These are phyloP conservation scores for Cyberlindnera petersonii DNA, from an alignment of 805 yeast species.

Conservation along the genomic window DNA sequence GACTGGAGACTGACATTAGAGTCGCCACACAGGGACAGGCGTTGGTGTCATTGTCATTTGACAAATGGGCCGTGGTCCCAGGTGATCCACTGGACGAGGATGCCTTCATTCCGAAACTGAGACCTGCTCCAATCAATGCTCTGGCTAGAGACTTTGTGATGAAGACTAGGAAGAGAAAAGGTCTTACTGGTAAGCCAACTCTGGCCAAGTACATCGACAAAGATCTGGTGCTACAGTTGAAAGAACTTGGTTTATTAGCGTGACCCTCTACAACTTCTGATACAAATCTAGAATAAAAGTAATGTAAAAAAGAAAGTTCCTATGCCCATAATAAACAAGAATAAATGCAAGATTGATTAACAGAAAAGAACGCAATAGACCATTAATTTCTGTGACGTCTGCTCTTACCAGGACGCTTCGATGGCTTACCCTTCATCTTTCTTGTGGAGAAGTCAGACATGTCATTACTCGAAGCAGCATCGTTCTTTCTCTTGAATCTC, in stretches of 20 bases:
- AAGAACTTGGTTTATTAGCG: slow-evolving; percentile 41
- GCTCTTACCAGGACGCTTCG: slow-evolving; percentile 52
- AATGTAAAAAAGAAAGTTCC: slow-evolving; percentile 1
- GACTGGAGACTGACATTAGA: slow-evolving; percentile 83
- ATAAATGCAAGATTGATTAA: neutral
- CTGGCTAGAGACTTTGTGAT: slow-evolving; percentile 85
- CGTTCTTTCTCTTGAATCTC: slow-evolving; percentile 68
- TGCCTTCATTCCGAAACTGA: slow-evolving; percentile 60
- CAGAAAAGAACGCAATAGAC: too few species aligned
- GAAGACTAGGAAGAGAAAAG: slow-evolving; percentile 87
- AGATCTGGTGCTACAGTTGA: slow-evolving; percentile 51
- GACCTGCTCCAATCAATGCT: slow-evolving; percentile 66
- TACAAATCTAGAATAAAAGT: slow-evolving; percentile 13
- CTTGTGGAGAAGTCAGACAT: slow-evolving; percentile 51
- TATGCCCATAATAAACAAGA: slow-evolving; percentile 5
- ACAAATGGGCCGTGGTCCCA: slow-evolving; percentile 74
- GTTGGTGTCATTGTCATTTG: slow-evolving; percentile 59
- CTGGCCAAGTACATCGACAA: slow-evolving; percentile 64
- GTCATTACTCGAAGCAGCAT: slow-evolving; percentile 67
- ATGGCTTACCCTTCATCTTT: slow-evolving; percentile 47
- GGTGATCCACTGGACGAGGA: slow-evolving; percentile 85
- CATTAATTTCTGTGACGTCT: slow-evolving; percentile 35
- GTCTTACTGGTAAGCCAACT: slow-evolving; percentile 68
- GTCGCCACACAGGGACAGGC: slow-evolving; percentile 77
- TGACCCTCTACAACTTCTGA: neutral